phyloP scores from a whole-genome alignment of 768 basidiomycete species.

The Termitomyces sp. region DNA sequence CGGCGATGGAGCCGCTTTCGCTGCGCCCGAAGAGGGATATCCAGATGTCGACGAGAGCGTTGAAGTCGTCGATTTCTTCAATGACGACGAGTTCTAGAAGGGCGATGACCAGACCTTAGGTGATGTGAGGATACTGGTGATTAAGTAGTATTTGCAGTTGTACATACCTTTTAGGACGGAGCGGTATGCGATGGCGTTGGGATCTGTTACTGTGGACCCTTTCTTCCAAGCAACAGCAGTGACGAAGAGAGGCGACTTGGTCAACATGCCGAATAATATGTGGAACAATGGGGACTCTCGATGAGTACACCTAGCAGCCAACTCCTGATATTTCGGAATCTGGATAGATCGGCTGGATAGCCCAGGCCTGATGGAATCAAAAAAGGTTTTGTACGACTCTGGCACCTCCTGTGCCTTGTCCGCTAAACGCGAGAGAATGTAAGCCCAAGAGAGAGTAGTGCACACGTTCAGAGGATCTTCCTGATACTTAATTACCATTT shows the following conservation, averaged over 20 bases:
- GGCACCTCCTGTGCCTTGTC: constrained; percentile 49
- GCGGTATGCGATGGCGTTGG: constrained; percentile 75
- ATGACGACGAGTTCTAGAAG: constrained; percentile 70
- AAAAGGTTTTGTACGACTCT: constrained; percentile 47
- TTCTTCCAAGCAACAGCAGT: constrained; percentile 65
- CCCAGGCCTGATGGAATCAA: constrained; percentile 45
- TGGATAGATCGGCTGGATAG: constrained; percentile 38
- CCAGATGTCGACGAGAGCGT: constrained; percentile 70
- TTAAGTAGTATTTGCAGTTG: neutral
- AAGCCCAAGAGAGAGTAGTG: constrained; percentile 81
- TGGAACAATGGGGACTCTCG: constrained; percentile 58
- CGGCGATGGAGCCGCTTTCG: constrained; percentile 56
- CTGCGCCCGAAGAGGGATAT: constrained; percentile 76
- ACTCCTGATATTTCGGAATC: constrained; percentile 48
- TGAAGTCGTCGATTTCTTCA: constrained; percentile 74
- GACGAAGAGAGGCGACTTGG: constrained; percentile 71
- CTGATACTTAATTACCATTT: constrained; percentile 53
- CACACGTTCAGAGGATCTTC: constrained; percentile 61
- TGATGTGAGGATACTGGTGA: neutral
- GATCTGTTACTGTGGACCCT: constrained; percentile 64
- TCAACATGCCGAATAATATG: constrained; percentile 53
- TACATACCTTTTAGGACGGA: constrained; percentile 78
- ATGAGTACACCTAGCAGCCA: constrained; percentile 53
- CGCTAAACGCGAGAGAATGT: constrained; percentile 64
- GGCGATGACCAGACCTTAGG: constrained; percentile 72